Evolutionary conservation across 2,329 filamentous ascomycete species (phyloP).

Genomic region (Aspergillus thermomutatus): DNA sequence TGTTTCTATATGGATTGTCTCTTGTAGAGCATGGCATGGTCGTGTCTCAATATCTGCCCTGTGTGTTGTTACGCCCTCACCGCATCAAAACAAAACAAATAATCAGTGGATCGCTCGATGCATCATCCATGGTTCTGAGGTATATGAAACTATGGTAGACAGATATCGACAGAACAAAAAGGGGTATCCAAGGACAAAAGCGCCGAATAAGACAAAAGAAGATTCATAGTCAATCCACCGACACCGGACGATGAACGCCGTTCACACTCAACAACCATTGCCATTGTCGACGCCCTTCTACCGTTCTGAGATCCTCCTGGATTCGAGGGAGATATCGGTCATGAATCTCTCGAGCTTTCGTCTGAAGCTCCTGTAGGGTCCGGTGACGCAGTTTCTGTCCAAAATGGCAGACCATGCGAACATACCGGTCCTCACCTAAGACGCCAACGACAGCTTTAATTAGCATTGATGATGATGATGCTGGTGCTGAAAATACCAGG

Average conservation of each 20-base stretch:
- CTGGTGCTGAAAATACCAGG: neutral
- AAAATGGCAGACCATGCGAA: conserved; percentile 20
- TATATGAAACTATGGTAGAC: neutral
- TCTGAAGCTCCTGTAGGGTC: conserved; percentile 15
- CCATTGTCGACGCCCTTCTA: conserved; percentile 16
- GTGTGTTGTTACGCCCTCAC: no score
- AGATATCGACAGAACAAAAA: neutral
- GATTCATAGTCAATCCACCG: neutral
- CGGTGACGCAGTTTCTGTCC: conserved; percentile 10
- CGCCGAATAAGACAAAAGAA: neutral
- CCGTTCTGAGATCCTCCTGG: conserved; percentile 9
- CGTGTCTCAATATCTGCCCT: no score
- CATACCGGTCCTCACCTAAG: conserved; percentile 22
- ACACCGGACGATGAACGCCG: neutral
- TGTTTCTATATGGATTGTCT: no score
- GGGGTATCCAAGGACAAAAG: neutral
- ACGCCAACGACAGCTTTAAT: neutral
- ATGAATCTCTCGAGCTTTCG: conserved; percentile 14
- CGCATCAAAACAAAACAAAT: no score
- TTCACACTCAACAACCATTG: conserved; percentile 21
- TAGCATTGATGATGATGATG: neutral
- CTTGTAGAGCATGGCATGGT: no score
- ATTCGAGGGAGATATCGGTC: conserved; percentile 6
- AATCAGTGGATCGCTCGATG: neutral
- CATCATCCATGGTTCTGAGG: neutral